phyloP scores from a whole-genome alignment of 2,329 filamentous ascomycete genomes.

The Stagonosporopsis chrysanthemi region DNA sequence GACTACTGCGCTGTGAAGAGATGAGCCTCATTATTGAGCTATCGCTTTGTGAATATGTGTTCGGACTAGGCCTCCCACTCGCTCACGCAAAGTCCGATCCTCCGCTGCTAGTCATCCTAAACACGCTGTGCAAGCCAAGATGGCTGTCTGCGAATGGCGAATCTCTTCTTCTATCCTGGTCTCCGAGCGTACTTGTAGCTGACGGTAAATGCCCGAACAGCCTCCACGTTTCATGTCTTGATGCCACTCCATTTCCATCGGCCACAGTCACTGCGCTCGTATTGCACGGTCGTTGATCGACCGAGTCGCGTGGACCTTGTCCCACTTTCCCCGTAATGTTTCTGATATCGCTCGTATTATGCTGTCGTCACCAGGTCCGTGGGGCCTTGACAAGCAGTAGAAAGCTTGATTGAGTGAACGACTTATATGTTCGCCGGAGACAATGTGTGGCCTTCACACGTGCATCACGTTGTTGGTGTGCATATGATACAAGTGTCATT shows the following conservation, averaged over 20 bases:
- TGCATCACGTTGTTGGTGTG: background rate
- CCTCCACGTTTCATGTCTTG: slow-evolving; percentile 8
- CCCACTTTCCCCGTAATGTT: slow-evolving; percentile 14
- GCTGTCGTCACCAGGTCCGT: background rate
- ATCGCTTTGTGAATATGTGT: background rate
- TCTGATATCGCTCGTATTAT: background rate
- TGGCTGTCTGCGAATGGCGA: background rate
- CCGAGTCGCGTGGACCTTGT: slow-evolving; percentile 1
- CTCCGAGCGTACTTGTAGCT: background rate
- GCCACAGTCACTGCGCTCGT: slow-evolving; percentile 3
- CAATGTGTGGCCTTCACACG: background rate
- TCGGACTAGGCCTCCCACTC: slow-evolving; percentile 1
- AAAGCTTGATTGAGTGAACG: background rate
- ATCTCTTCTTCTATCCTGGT: background rate
- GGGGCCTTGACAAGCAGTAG: background rate
- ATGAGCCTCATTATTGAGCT: background rate
- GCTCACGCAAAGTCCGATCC: background rate
- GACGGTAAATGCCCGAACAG: background rate
- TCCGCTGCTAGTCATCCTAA: background rate
- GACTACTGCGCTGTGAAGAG: slow-evolving; percentile 8
- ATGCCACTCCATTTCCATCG: slow-evolving; percentile 1
- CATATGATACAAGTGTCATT: slow-evolving; percentile 1
- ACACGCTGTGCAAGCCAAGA: background rate
- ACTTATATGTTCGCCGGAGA: background rate
- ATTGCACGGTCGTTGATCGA: slow-evolving; percentile 13